These are phyloP conservation scores for Phylloboletellus chloephorus DNA, from an alignment of 1,284 basidiomycete genomes.

Conservation along the genomic window DNA sequence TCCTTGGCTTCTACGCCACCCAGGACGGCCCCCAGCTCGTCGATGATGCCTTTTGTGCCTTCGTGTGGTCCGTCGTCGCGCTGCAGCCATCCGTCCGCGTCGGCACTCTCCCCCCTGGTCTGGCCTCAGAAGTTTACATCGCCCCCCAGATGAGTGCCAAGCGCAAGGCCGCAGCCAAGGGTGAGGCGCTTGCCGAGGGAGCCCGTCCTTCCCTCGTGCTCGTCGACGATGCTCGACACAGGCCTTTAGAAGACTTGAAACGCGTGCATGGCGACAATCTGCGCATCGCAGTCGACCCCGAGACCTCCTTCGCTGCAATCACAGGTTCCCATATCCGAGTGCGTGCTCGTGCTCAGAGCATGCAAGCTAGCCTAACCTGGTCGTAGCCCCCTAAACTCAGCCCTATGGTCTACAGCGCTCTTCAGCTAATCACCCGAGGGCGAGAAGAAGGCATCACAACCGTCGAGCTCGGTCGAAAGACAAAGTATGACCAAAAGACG, in stretches of 20 bases:
- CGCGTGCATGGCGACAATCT: conserved; percentile 54
- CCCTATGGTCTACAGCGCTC: conserved; percentile 76
- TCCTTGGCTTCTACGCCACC: conserved; percentile 57
- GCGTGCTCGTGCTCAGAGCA: conserved; percentile 22
- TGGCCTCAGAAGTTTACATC: conserved; percentile 62
- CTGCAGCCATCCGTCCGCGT: conserved; percentile 67
- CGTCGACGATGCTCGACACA: conserved; percentile 49
- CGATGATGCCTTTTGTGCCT: conserved; percentile 73
- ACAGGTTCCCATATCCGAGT: conserved; percentile 81
- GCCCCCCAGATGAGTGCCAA: conserved; percentile 65
- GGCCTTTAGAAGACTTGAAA: conserved; percentile 49
- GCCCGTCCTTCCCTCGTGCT: conserved; percentile 43
- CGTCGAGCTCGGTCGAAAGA: conserved; percentile 68
- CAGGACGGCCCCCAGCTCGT: conserved; percentile 47
- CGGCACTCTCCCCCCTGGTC: conserved; percentile 55
- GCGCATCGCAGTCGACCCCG: conserved; percentile 69
- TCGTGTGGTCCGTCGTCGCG: conserved; percentile 74
- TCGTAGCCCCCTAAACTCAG: conserved; percentile 70
- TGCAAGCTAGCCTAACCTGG: conserved; percentile 7
- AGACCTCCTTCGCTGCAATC: conserved; percentile 70
- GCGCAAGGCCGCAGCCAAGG: conserved; percentile 55
- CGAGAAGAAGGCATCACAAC: conserved; percentile 74
- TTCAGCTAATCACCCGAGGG: conserved; percentile 81
- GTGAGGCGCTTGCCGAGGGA: conserved; percentile 42
- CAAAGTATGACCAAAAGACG: conserved; percentile 86